Conservation (phyloP, 768 basidiomycete species). For the Daedaleopsis sinensis region DNA sequence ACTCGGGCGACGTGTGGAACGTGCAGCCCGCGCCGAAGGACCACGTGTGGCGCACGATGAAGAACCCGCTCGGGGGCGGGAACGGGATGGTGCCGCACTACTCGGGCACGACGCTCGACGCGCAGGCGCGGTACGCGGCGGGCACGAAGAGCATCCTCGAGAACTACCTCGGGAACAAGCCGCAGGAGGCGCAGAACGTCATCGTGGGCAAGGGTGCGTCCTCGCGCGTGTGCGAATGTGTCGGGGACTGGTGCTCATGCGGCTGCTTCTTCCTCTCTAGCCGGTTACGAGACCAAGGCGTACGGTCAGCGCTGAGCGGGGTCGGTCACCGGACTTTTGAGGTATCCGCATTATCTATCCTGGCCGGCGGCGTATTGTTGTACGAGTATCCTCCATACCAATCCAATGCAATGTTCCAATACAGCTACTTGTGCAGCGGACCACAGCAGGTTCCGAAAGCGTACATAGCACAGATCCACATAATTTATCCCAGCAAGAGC, state of each 20-base stretch:
- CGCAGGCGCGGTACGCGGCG: conserved; percentile 82
- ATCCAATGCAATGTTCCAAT: not conserved
- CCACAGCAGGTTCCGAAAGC: not conserved
- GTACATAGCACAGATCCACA: not conserved
- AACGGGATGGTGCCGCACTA: conserved; percentile 92
- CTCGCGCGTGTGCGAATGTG: not conserved
- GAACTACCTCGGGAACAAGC: conserved; percentile 63
- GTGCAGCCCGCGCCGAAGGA: conserved; percentile 86
- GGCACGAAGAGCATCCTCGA: conserved; percentile 73
- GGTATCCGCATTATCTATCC: conserved; percentile 3
- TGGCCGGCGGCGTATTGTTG: conserved; percentile 6
- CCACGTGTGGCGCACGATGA: conserved; percentile 84
- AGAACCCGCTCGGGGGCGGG: conserved; percentile 80
- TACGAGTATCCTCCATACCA: conserved; percentile 5
- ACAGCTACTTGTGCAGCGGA: not conserved
- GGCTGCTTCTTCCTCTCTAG: not conserved
- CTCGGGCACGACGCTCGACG: conserved; percentile 88
- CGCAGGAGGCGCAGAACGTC: conserved; percentile 79
- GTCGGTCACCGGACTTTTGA: not conserved
- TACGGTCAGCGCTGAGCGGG: conserved; percentile 30
- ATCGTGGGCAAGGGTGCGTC: conserved; percentile 73
- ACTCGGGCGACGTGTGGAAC: conserved; percentile 75
- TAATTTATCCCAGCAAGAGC: conserved; percentile 7
- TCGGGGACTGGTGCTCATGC: not conserved
- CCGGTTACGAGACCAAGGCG: conserved; percentile 45